Percentiles rank a stretch among this genome's conserved stretches.
These are phyloP conservation scores for Neurospora discreta DNA, from an alignment of 495 filamentous ascomycete genomes.

Conservation along the genomic window DNA sequence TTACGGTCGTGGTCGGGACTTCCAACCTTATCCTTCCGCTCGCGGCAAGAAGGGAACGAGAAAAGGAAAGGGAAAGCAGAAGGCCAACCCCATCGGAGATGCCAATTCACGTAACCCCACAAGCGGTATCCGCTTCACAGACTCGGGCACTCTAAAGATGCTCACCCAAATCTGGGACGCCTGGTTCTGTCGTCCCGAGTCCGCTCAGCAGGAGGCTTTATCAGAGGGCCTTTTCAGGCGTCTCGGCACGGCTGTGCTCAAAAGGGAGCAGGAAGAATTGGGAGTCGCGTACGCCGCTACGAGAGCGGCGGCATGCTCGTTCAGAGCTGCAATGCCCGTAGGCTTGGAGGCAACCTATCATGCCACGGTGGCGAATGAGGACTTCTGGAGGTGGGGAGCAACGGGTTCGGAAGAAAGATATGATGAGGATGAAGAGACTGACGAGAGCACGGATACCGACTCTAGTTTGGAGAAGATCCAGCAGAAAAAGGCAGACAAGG, in stretches of 20 bases:
- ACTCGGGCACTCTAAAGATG: not conserved
- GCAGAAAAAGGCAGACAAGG: not conserved
- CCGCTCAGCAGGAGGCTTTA: not conserved
- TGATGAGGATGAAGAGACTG: not conserved
- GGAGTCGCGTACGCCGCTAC: not conserved
- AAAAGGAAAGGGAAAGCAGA: not conserved
- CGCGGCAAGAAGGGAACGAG: not conserved
- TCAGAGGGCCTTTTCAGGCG: not conserved
- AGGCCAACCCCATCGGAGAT: not conserved
- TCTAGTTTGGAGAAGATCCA: not conserved
- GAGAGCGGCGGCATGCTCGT: not conserved
- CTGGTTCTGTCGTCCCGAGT: not conserved
- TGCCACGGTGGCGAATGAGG: not conserved
- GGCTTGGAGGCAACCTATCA: not conserved
- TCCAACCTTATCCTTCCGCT: constrained; percentile 11
- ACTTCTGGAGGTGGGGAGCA: not conserved
- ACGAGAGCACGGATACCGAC: not conserved
- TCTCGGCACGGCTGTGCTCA: not conserved
- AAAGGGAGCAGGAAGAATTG: not conserved
- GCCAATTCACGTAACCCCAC: not conserved
- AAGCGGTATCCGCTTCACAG: not conserved
- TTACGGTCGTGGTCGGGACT: constrained; percentile 15
- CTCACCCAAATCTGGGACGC: not conserved
- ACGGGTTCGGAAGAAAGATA: not conserved
- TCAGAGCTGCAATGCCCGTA: not conserved